Conservation (phyloP, 2,329 filamentous ascomycete genomes). For the Huntiella decipiens region DNA sequence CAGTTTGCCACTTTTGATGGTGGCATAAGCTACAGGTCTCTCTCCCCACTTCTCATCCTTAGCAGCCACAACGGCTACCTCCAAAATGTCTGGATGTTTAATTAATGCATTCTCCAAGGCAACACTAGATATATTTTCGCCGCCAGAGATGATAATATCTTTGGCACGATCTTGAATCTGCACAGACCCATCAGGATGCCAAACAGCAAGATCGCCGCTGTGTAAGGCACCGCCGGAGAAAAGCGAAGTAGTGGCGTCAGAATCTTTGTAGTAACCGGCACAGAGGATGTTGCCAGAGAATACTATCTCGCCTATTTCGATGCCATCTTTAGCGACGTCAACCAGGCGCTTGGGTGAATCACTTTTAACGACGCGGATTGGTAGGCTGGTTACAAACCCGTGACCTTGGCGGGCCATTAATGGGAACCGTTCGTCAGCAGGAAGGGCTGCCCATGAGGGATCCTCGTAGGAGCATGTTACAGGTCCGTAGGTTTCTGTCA, state of each 20-base stretch:
- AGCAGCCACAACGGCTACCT: conserved; percentile 79
- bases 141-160: conserved; percentile 94
- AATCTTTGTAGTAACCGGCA: conserved; percentile 81
- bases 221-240: conserved; percentile 76
- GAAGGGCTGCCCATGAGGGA: conserved; percentile 62
- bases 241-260: conserved; percentile 66
- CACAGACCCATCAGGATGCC: conserved; percentile 75
- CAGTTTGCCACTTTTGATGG: conserved; percentile 47
- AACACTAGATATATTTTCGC: conserved; percentile 91
- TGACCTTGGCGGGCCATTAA: conserved; percentile 91
- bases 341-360: conserved; percentile 44
- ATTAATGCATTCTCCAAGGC: conserved; percentile 80
- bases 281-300: conserved; percentile 85
- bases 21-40: conserved; percentile 84
- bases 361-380: conserved; percentile 63
- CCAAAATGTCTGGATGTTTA: conserved; percentile 73
- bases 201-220: conserved; percentile 81
- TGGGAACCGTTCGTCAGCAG: conserved; percentile 58
- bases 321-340: conserved; percentile 29
- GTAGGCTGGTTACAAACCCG: conserved; percentile 68
- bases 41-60: conserved; percentile 87
- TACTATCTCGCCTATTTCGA: conserved; percentile 42
- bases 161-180: conserved; percentile 90
- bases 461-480: conserved; percentile 87
- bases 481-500: conserved; percentile 80